Evolutionary conservation across 441 rosid species (phyloP).

Genomic region (Sinapis alba): DNA sequence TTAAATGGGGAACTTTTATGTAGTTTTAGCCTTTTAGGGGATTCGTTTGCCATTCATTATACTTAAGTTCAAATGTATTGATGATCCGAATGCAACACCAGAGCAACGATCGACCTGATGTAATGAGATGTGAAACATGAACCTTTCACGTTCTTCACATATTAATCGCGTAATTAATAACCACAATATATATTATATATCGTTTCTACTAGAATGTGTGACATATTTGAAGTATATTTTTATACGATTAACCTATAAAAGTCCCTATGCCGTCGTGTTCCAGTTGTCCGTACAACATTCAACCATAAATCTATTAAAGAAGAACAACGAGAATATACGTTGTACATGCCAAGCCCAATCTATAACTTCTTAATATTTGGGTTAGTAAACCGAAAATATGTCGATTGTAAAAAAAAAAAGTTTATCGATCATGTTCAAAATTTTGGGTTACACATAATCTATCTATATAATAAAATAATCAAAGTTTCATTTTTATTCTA

Average conservation of each 20-base stretch:
- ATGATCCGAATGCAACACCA: neutral
- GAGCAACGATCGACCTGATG: neutral
- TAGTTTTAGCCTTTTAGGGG: neutral
- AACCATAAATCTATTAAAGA: neutral
- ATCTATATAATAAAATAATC: too few species aligned
- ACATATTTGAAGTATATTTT: neutral
- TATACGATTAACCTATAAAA: neutral
- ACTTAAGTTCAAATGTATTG: neutral
- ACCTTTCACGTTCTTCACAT: neutral
- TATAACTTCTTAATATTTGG: too few species aligned
- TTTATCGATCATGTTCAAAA: too few species aligned
- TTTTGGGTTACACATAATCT: too few species aligned
- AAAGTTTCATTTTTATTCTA: too few species aligned
- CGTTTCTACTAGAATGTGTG: neutral
- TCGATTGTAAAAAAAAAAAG: too few species aligned
- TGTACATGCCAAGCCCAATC: conserved; percentile 22
- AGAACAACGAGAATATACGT: too few species aligned
- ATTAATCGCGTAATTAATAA: neutral
- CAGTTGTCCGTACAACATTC: neutral
- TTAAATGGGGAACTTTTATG: neutral
- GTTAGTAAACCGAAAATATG: too few species aligned
- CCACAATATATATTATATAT: neutral
- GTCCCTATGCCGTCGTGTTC: neutral
- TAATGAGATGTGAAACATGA: conserved; percentile 5
- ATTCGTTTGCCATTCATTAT: neutral